Conservation (phyloP, 768 basidiomycete species). For the Serendipita sp. region DNA sequence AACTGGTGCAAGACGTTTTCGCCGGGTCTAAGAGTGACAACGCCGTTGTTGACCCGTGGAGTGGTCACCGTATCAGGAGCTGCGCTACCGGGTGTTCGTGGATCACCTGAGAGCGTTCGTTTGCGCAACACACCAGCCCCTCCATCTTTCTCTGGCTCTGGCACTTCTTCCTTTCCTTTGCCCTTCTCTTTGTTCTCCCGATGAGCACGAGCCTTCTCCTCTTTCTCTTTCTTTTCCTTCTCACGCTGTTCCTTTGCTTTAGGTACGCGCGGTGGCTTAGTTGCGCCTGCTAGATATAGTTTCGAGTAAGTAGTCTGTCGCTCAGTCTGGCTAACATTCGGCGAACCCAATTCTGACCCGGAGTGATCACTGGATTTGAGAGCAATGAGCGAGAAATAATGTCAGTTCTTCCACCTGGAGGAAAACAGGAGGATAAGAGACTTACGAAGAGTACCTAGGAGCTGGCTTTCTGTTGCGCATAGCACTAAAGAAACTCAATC, state of each 20-base stretch:
- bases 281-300: constrained; percentile 22
- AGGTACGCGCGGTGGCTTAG: constrained; percentile 20
- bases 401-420: neutral
- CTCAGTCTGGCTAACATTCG: neutral
- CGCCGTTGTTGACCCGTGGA: neutral
- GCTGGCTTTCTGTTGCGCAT: constrained; percentile 66
- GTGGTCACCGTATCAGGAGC: neutral
- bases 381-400: neutral
- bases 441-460: constrained; percentile 52
- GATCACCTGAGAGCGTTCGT: constrained; percentile 25
- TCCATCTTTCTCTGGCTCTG: constrained; percentile 6
- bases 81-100: neutral
- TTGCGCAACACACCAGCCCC: constrained; percentile 33
- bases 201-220: constrained; percentile 15
- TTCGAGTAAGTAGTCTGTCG: constrained; percentile 19
- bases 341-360: constrained; percentile 1
- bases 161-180: constrained; percentile 11
- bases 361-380: neutral
- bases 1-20: constrained; percentile 78
- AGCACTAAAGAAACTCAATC: constrained; percentile 73
- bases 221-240: constrained; percentile 22
- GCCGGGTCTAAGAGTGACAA: constrained; percentile 25
- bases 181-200: constrained; percentile 15
- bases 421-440: constrained; percentile 13
- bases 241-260: constrained; percentile 30